These are phyloP conservation scores for Austroboletus festivus DNA, from an alignment of 768 basidiomycete species.

Conservation along the genomic window DNA sequence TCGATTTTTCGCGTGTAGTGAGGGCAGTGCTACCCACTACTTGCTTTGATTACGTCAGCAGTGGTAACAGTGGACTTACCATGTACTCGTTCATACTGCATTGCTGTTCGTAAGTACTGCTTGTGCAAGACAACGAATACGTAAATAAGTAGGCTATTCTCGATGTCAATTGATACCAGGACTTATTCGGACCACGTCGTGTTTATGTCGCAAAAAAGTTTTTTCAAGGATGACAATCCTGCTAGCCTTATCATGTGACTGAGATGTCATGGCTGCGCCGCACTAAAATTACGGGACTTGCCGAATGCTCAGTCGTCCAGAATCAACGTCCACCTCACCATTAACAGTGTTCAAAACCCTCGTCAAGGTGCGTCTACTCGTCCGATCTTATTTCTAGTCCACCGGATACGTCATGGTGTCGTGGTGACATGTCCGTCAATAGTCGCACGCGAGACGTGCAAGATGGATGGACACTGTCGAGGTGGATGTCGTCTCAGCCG, in stretches of 20 bases:
- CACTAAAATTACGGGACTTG: slow-evolving; percentile 24
- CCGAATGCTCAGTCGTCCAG: slow-evolving; percentile 14
- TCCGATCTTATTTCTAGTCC: slow-evolving; percentile 1
- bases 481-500: slow-evolving; percentile 20
- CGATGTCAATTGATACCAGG: too few species aligned
- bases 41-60: slow-evolving; percentile 27
- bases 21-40: not conserved
- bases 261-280: too few species aligned
- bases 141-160: too few species aligned
- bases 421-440: not conserved
- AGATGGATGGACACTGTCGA: slow-evolving; percentile 25
- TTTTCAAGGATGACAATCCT: too few species aligned
- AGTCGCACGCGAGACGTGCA: not conserved
- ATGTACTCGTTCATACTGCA: too few species aligned
- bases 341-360: slow-evolving; percentile 31
- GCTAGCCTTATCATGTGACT: too few species aligned
- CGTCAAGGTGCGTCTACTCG: slow-evolving; percentile 31
- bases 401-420: not conserved
- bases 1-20: slow-evolving; percentile 4
- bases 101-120: too few species aligned
- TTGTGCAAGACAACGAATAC: too few species aligned
- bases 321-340: slow-evolving; percentile 13
- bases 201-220: too few species aligned
- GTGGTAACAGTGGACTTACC: not conserved
- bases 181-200: too few species aligned